phyloP scores from a whole-genome alignment of 83 land plant species.

The Picea mariana region DNA sequence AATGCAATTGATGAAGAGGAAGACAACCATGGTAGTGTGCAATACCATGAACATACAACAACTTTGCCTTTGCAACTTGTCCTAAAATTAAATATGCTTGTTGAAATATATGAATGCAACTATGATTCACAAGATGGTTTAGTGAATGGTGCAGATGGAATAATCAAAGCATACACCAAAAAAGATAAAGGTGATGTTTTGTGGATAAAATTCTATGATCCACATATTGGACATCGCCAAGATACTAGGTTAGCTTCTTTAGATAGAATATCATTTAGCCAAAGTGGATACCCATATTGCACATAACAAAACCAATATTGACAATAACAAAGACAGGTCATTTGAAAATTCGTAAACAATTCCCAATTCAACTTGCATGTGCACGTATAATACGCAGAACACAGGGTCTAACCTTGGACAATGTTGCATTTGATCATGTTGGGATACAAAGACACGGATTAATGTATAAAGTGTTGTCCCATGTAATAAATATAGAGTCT shows the following conservation, averaged over 20 bases:
- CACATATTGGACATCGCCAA: neutral
- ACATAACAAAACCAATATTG: neutral
- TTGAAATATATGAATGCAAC: too few relatives aligned
- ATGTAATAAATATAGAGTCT: neutral
- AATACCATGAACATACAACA: too few relatives aligned
- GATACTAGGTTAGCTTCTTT: neutral
- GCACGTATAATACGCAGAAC: neutral
- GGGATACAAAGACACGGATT: neutral
- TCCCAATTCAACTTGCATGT: neutral
- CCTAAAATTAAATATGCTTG: too few relatives aligned
- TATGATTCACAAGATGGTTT: too few relatives aligned
- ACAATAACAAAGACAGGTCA: neutral
- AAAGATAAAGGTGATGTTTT: too few relatives aligned
- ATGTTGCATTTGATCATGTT: neutral
- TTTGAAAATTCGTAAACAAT: neutral
- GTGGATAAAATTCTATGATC: too few relatives aligned
- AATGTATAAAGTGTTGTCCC: neutral
- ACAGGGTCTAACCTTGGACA: neutral
- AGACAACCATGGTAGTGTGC: too few relatives aligned
- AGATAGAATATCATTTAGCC: fast-evolving
- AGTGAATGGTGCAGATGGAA: too few relatives aligned
- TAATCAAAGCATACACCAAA: too few relatives aligned
- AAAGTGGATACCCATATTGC: neutral
- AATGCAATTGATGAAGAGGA: too few relatives aligned
- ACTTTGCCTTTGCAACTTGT: too few relatives aligned